A percentile compares a stretch with the other conserved stretches of the same genome.
These are phyloP conservation scores for Apiotrichum laibachii DNA, from an alignment of 1,284 basidiomycete species.

Conservation along the genomic window DNA sequence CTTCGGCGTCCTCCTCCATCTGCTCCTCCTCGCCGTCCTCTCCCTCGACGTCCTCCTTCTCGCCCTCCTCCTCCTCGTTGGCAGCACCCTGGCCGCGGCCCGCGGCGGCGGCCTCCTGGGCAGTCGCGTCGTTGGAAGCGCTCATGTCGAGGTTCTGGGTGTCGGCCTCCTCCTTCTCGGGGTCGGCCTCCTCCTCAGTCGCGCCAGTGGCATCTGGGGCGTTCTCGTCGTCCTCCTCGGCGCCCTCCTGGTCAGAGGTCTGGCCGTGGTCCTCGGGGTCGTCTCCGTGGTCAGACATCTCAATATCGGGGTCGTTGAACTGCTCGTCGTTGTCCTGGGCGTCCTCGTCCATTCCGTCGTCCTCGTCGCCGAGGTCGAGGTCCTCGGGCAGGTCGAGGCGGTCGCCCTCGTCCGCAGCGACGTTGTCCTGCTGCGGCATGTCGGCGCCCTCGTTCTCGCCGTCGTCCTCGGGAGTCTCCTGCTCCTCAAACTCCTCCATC, in stretches of 20 bases:
- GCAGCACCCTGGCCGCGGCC: conserved; percentile 40
- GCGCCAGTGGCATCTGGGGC: conserved; percentile 43
- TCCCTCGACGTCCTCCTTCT: conserved; percentile 33
- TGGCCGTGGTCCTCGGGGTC: conserved; percentile 40
- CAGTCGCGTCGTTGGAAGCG: conserved; percentile 38
- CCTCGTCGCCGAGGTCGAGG: conserved; percentile 62
- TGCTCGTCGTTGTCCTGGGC: conserved; percentile 30
- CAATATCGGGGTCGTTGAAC: conserved; percentile 22
- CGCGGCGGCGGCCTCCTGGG: conserved; percentile 40
- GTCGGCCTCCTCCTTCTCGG: too few species aligned
- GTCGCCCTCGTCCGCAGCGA: conserved; percentile 70
- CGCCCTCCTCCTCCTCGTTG: conserved; percentile 35
- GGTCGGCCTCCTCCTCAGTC: conserved; percentile 45
- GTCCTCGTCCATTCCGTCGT: conserved; percentile 51
- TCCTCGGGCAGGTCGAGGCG: conserved; percentile 81
- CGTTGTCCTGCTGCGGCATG: conserved; percentile 56
- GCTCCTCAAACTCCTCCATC: conserved; percentile 32
- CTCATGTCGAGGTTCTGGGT: conserved; percentile 41
- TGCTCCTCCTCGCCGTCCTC: conserved; percentile 36
- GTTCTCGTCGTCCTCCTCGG: conserved; percentile 36
- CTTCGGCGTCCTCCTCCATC: conserved; percentile 26
- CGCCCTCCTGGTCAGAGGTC: conserved; percentile 43
- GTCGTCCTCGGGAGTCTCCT: conserved; percentile 52
- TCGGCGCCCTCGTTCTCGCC: conserved; percentile 39
- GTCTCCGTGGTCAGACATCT: conserved; percentile 33